A percentile compares a stretch with the other conserved stretches of the same genome.
Conservation (phyloP, 164 flowering plant genomes). For the Macadamia tetraphylla region DNA sequence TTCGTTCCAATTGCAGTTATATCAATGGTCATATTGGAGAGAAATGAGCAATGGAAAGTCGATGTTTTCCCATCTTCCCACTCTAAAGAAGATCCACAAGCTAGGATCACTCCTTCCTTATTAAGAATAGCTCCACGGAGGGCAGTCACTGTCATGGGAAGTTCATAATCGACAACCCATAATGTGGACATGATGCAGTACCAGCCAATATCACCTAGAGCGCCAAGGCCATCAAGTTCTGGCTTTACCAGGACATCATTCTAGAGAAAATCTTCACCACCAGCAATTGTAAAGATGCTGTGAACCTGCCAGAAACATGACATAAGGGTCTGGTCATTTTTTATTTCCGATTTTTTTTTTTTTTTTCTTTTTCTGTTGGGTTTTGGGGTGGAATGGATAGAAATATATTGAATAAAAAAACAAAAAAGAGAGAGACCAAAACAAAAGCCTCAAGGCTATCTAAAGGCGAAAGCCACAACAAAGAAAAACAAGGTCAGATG, state of each 20-base stretch:
- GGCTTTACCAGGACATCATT: slow-evolving; percentile 70
- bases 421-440: too few species aligned
- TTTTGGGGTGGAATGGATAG: too few species aligned
- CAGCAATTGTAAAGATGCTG: slow-evolving; percentile 31
- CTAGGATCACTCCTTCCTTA: slow-evolving; percentile 51
- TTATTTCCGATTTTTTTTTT: too few species aligned
- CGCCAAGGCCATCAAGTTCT: slow-evolving; percentile 70
- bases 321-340: too few species aligned
- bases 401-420: too few species aligned
- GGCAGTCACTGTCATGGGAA: slow-evolving; percentile 60
- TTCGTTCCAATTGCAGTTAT: slow-evolving; percentile 50
- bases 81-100: slow-evolving; percentile 49
- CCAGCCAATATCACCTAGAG: slow-evolving; percentile 79
- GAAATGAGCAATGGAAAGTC: slow-evolving; percentile 61
- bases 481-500: too few species aligned
- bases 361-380: too few species aligned
- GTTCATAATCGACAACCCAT: slow-evolving; percentile 46
- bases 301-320: slow-evolving; percentile 33
- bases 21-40: slow-evolving; percentile 49
- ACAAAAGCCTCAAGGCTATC: too few species aligned
- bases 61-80: slow-evolving; percentile 64
- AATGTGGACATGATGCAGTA: slow-evolving; percentile 55
- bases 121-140: slow-evolving; percentile 39
- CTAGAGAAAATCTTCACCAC: slow-evolving; percentile 43
- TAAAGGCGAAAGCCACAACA: too few species aligned